phyloP scores from a whole-genome alignment of 208 protist species.

The Crithidia brevicula region DNA sequence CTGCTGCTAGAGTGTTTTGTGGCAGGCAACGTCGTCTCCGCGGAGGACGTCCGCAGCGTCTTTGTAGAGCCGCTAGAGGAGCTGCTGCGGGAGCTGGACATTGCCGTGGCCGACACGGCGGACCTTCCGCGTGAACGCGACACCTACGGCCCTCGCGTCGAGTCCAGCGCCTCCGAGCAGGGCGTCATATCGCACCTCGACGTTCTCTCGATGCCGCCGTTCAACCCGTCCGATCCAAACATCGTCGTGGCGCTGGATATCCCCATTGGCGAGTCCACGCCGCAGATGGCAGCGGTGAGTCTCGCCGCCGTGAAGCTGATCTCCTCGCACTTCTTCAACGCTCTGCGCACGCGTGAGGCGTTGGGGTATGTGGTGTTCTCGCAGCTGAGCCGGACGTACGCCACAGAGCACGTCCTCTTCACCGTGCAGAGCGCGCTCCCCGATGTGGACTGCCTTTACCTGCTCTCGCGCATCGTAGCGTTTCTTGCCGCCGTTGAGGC shows the following conservation, averaged over 20 bases:
- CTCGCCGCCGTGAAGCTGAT: constrained; percentile 46
- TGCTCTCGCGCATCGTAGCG: constrained; percentile 77
- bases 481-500: constrained; percentile 58
- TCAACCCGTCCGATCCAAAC: constrained; percentile 53
- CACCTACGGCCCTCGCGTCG: constrained; percentile 35
- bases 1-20: constrained; percentile 71
- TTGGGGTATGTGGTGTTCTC: constrained; percentile 84
- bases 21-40: constrained; percentile 63
- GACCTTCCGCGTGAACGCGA: constrained; percentile 60
- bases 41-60: constrained; percentile 24
- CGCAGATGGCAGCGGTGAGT: constrained; percentile 40
- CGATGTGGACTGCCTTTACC: constrained; percentile 59
- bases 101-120: constrained; percentile 32
- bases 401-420: constrained; percentile 50
- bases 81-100: constrained; percentile 19
- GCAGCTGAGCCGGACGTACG: constrained; percentile 17
- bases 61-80: constrained; percentile 42
- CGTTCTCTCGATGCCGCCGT: constrained; percentile 52
- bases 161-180: not conserved
- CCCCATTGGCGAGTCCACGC: constrained; percentile 56
- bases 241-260: constrained; percentile 56
- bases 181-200: constrained; percentile 33
- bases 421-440: constrained; percentile 60
- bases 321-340: constrained; percentile 70
- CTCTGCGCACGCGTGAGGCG: constrained; percentile 74